These are phyloP conservation scores for Kuraishia hungarica DNA, from an alignment of 805 yeast genomes.

Conservation along the genomic window DNA sequence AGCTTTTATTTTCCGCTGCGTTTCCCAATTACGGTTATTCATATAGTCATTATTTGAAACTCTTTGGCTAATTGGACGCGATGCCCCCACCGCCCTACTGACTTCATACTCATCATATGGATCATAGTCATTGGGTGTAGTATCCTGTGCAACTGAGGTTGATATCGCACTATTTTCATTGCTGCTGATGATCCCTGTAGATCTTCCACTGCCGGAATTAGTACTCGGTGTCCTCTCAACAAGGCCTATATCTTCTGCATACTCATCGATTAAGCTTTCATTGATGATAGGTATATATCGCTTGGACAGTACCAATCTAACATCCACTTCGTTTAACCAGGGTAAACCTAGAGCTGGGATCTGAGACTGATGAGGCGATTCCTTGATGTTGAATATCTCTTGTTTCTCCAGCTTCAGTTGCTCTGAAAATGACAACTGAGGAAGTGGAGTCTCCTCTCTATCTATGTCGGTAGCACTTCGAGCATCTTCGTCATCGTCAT, in stretches of 20 bases:
- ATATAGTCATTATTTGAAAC: conserved; percentile 19
- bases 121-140: background rate
- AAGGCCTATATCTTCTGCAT: conserved; percentile 22
- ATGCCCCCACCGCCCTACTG: background rate
- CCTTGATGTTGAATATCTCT: conserved; percentile 18
- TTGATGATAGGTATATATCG: conserved; percentile 29
- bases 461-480: conserved; percentile 5
- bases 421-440: conserved; percentile 12
- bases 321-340: conserved; percentile 45
- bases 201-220: conserved; percentile 5
- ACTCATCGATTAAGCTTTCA: conserved; percentile 24
- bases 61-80: conserved; percentile 2
- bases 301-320: conserved; percentile 38
- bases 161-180: background rate
- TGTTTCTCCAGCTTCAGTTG: conserved; percentile 17
- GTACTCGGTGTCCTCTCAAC: background rate
- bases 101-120: background rate
- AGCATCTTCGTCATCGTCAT: background rate
- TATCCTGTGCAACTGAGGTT: background rate
- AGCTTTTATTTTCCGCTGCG: conserved; percentile 17
- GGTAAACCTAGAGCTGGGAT: conserved; percentile 47
- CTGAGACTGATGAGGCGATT: conserved; percentile 22
- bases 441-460: conserved; percentile 1
- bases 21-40: conserved; percentile 22
- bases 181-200: background rate